These are phyloP conservation scores for Sistotremastrum suecicum DNA, from an alignment of 768 basidiomycete species.

Conservation along the genomic window DNA sequence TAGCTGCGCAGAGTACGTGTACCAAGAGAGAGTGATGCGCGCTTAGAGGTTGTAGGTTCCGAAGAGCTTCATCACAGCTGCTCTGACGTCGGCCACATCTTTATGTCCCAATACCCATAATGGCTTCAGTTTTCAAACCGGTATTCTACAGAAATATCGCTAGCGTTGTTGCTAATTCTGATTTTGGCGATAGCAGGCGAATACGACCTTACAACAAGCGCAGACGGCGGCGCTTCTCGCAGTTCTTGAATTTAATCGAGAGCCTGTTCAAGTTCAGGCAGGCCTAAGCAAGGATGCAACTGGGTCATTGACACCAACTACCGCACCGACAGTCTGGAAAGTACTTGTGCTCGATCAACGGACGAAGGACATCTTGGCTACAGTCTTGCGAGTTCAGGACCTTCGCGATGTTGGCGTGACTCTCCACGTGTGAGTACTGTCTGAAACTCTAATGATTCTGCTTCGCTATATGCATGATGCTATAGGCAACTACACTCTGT, in stretches of 20 bases:
- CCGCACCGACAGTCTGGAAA: slow-evolving; percentile 86
- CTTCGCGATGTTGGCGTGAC: slow-evolving; percentile 94
- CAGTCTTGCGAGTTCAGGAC: slow-evolving; percentile 90
- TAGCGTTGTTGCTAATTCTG: neutral
- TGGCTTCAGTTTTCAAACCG: too few relatives aligned
- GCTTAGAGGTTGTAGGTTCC: too few relatives aligned
- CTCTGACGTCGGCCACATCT: too few relatives aligned
- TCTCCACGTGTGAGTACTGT: slow-evolving; percentile 73
- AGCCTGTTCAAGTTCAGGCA: slow-evolving; percentile 15
- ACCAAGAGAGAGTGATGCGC: too few relatives aligned
- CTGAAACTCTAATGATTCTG: neutral
- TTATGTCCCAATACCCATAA: too few relatives aligned
- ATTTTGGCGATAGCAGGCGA: slow-evolving; percentile 9
- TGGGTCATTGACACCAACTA: slow-evolving; percentile 36
- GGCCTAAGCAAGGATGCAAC: slow-evolving; percentile 21
- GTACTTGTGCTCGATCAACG: slow-evolving; percentile 88
- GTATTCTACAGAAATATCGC: neutral
- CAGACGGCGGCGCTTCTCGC: slow-evolving; percentile 79
- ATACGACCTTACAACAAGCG: slow-evolving; percentile 66
- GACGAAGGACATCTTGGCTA: slow-evolving; percentile 93
- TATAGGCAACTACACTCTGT: slow-evolving; percentile 78
- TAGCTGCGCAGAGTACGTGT: too few relatives aligned
- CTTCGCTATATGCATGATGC: slow-evolving; percentile 2
- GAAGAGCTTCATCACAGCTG: too few relatives aligned
- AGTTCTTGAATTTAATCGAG: slow-evolving; percentile 69